A percentile compares a stretch with the other conserved stretches of the same genome.
Conservation (phyloP, 352 stramenopile species). For the Phytophthora ramorum region DNA sequence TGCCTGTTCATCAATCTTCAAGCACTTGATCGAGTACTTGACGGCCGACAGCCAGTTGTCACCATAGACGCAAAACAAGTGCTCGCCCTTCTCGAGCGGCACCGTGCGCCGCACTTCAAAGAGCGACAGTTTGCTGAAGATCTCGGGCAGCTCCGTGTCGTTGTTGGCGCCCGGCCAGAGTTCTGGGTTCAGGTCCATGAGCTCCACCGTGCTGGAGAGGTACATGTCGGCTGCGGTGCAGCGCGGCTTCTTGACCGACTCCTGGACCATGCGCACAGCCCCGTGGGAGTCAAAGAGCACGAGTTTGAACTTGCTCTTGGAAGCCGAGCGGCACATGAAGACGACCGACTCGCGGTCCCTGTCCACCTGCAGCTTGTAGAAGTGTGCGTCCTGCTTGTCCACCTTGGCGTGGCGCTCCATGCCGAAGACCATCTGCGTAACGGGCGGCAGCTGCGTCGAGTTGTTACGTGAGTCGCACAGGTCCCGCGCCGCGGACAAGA, state of each 20-base stretch:
- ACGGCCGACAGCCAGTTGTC: slow-evolving; percentile 90
- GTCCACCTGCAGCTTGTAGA: slow-evolving; percentile 83
- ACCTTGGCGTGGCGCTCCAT: slow-evolving; percentile 77
- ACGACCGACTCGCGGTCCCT: slow-evolving; percentile 79
- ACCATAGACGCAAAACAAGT: slow-evolving; percentile 89
- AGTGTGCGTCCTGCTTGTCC: slow-evolving; percentile 91
- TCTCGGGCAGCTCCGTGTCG: slow-evolving; percentile 79
- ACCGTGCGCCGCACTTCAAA: slow-evolving; percentile 87
- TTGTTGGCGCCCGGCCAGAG: slow-evolving; percentile 69
- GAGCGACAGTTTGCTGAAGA: slow-evolving; percentile 85
- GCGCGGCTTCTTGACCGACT: slow-evolving; percentile 77
- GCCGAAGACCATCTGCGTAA: slow-evolving; percentile 76
- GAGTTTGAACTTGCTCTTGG: slow-evolving; percentile 91
- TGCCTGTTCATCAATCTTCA: slow-evolving; percentile 76
- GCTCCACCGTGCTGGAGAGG: slow-evolving; percentile 81
- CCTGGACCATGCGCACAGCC: slow-evolving; percentile 85
- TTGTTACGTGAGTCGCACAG: slow-evolving; percentile 82
- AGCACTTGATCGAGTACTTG: slow-evolving; percentile 89
- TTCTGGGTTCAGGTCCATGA: slow-evolving; percentile 86
- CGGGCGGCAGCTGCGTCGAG: slow-evolving; percentile 55
- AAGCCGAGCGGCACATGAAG: slow-evolving; percentile 81
- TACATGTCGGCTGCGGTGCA: slow-evolving; percentile 92
- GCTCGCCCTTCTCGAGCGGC: slow-evolving; percentile 77
- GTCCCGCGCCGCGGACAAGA: slow-evolving; percentile 80
- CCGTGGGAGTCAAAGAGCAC: slow-evolving; percentile 86